Evolutionary conservation across 73 alveolate genomes (phyloP).

Genomic region (Paraurostyla sp.): DNA sequence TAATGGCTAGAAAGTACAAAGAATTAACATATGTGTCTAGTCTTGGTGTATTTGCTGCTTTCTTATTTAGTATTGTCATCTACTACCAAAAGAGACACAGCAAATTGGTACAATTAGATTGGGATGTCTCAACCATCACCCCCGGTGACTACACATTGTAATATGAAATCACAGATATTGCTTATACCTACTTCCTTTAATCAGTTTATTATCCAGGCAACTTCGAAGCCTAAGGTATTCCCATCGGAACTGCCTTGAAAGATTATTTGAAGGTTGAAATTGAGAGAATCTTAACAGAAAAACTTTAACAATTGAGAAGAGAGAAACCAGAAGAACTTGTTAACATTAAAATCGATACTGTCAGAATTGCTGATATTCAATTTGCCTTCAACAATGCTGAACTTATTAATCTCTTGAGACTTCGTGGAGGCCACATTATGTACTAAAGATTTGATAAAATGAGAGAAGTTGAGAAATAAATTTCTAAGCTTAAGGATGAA

Average conservation of each 20-base stretch:
- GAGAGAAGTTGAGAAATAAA: background rate
- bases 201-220: background rate
- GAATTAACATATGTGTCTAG: background rate
- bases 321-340: background rate
- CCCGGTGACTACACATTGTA: constrained; percentile 52
- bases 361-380: constrained; percentile 18
- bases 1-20: background rate
- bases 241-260: background rate
- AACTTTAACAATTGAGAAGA: background rate
- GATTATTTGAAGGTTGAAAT: background rate
- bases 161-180: constrained; percentile 4
- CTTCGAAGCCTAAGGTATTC: background rate
- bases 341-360: background rate
- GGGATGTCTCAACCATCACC: constrained; percentile 51
- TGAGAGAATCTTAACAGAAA: constrained; percentile 9
- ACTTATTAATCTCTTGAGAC: constrained; percentile 20
- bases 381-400: constrained; percentile 46
- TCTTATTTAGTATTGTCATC: background rate
- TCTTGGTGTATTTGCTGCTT: background rate
- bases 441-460: background rate
- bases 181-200: background rate
- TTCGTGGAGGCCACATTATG: constrained; percentile 24
- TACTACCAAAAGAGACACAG: constrained; percentile 13
- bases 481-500: background rate
- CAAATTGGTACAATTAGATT: constrained; percentile 3